A percentile compares a stretch with the other conserved stretches of the same genome.
These are phyloP conservation scores for Leishmania tarentolae DNA, from an alignment of 208 protist species.

Conservation along the genomic window DNA sequence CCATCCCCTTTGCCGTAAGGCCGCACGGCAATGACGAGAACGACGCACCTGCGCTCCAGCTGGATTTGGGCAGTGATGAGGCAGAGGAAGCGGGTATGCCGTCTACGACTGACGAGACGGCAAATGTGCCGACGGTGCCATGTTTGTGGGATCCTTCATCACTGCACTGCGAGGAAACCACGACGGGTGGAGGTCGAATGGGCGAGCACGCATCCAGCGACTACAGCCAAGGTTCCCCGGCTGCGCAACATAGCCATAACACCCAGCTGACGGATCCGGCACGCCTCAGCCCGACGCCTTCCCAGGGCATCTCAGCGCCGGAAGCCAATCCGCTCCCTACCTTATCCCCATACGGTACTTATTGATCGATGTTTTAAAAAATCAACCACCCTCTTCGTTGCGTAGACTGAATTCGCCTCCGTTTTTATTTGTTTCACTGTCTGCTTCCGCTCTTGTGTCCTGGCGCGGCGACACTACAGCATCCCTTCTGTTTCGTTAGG, in stretches of 20 bases:
- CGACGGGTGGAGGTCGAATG: not conserved
- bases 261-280: conserved; percentile 6
- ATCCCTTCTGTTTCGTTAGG: not conserved
- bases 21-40: not conserved
- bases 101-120: conserved; percentile 2
- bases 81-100: conserved; percentile 6
- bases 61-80: conserved; percentile 11
- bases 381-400: not conserved
- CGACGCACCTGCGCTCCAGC: conserved; percentile 1
- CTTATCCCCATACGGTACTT: not conserved
- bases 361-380: not conserved
- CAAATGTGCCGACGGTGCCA: conserved; percentile 20
- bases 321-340: not conserved
- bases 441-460: not conserved
- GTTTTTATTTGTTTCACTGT: not conserved
- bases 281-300: conserved; percentile 2
- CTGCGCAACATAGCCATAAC: not conserved
- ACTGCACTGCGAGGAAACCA: conserved; percentile 10
- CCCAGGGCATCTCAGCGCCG: not conserved
- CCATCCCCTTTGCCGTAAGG: conserved; percentile 7
- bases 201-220: not conserved
- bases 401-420: not conserved
- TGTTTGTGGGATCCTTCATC: conserved; percentile 12
- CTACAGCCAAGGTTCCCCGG: not conserved
- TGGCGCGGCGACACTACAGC: not conserved